Conservation (phyloP, 805 yeast genomes). For the Candida maesae region DNA sequence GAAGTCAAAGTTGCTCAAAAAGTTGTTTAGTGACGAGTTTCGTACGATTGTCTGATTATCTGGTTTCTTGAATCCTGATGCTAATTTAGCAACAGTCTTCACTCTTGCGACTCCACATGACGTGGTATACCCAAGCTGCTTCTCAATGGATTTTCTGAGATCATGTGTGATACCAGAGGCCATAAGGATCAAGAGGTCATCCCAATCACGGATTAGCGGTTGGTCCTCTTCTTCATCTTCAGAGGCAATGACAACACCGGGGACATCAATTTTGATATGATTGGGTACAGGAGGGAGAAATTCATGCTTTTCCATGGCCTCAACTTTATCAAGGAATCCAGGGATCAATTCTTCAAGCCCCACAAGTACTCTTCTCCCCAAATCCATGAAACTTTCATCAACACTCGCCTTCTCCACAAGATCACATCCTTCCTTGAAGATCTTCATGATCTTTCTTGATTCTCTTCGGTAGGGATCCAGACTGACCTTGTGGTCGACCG, state of each 20-base stretch:
- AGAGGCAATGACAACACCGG: slow-evolving; percentile 14
- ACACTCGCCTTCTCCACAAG: slow-evolving; percentile 90
- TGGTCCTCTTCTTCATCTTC: slow-evolving; percentile 14
- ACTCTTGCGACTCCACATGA: slow-evolving; percentile 83
- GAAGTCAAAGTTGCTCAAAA: slow-evolving; percentile 58
- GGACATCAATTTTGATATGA: slow-evolving; percentile 30
- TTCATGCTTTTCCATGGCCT: slow-evolving; percentile 15
- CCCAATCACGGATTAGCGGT: slow-evolving; percentile 55
- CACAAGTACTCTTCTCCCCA: slow-evolving; percentile 60
- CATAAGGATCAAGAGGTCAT: slow-evolving; percentile 64
- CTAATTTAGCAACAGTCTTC: slow-evolving; percentile 79
- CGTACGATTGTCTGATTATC: slow-evolving; percentile 77
- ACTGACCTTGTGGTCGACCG: slow-evolving; percentile 73
- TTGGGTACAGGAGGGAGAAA: slow-evolving; percentile 40
- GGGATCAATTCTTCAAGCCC: slow-evolving; percentile 47
- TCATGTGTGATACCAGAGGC: slow-evolving; percentile 60
- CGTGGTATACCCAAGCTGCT: slow-evolving; percentile 71
- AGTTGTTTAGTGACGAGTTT: slow-evolving; percentile 42
- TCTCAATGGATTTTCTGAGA: slow-evolving; percentile 49
- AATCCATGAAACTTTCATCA: slow-evolving; percentile 86
- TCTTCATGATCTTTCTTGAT: slow-evolving; percentile 68
- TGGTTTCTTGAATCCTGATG: slow-evolving; percentile 83
- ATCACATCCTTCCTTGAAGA: slow-evolving; percentile 60
- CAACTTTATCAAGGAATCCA: slow-evolving; percentile 26
- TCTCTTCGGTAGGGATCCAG: slow-evolving; percentile 90